Conservation (phyloP, 2,329 filamentous ascomycete genomes). For the Trichophyton mentagrophytes region DNA sequence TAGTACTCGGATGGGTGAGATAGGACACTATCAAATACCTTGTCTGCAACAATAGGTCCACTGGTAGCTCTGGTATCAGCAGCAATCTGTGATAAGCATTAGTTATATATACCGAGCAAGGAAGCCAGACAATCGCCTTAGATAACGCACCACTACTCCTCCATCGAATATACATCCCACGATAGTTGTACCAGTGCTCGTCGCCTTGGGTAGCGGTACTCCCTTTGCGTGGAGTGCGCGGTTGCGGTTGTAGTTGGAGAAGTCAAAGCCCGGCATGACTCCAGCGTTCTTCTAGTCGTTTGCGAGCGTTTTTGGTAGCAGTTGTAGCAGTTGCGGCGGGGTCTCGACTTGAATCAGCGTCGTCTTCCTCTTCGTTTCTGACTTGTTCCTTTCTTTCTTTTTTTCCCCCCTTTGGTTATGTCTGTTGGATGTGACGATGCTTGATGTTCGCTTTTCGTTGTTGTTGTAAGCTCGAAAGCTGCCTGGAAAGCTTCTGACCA, state of each 20-base stretch:
- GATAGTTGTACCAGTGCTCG: slow-evolving; percentile 96
- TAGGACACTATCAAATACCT: slow-evolving; percentile 39
- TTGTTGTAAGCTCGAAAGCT: slow-evolving; percentile 2
- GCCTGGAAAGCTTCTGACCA: not conserved
- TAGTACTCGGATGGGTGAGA: not conserved
- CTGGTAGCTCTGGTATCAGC: slow-evolving; percentile 96
- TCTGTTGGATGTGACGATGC: slow-evolving; percentile 9
- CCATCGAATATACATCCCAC: slow-evolving; percentile 94
- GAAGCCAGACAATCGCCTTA: slow-evolving; percentile 13
- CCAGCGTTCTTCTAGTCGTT: not conserved
- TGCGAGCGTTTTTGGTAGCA: not conserved
- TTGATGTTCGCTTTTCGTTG: not conserved
- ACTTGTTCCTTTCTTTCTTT: slow-evolving; percentile 13
- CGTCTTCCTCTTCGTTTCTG: not conserved
- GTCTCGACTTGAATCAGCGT: no score
- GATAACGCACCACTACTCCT: slow-evolving; percentile 62
- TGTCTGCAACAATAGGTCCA: slow-evolving; percentile 97
- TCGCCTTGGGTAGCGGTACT: slow-evolving; percentile 90
- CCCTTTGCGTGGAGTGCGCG: slow-evolving; percentile 86
- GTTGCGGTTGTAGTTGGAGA: slow-evolving; percentile 99
- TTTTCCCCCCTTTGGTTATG: slow-evolving; percentile 6
- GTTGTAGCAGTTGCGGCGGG: no score
- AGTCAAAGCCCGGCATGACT: slow-evolving; percentile 90
- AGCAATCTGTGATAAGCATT: slow-evolving; percentile 53
- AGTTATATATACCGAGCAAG: slow-evolving; percentile 4